phyloP scores from a whole-genome alignment of 2,329 filamentous ascomycete genomes.

The Xylaria digitata region DNA sequence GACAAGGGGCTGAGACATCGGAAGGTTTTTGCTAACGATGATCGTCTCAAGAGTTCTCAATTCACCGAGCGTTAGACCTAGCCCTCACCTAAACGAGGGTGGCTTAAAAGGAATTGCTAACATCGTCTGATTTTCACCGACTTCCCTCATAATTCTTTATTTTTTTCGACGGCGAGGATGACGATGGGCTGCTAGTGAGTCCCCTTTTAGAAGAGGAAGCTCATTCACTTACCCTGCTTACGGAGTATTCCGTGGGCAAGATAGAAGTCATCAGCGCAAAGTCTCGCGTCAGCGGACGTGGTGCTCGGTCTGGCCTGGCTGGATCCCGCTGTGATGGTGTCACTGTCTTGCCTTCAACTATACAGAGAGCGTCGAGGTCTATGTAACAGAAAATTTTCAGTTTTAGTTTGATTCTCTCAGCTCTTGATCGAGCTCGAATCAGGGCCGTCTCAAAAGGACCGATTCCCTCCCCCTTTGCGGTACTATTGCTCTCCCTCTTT shows the following conservation, averaged over 20 bases:
- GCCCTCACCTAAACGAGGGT: neutral
- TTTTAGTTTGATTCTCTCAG: neutral
- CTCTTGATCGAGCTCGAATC: neutral
- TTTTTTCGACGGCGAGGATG: neutral
- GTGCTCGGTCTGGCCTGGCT: constrained; percentile 11
- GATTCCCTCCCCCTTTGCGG: neutral
- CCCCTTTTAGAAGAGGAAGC: too few species aligned
- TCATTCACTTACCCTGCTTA: too few species aligned
- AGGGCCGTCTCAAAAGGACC: constrained; percentile 2
- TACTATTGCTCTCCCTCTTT: neutral
- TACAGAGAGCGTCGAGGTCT: constrained; percentile 15
- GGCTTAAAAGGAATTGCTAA: constrained; percentile 10
- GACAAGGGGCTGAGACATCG: constrained; percentile 42
- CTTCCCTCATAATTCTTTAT: neutral
- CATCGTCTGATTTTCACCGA: constrained; percentile 19
- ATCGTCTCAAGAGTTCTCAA: neutral
- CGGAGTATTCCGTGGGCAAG: neutral
- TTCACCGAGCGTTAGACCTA: neutral
- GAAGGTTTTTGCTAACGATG: constrained; percentile 30
- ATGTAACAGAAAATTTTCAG: neutral
- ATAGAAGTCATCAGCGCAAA: neutral
- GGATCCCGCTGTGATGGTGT: constrained; percentile 17
- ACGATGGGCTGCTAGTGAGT: neutral
- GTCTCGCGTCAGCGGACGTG: constrained; percentile 4
- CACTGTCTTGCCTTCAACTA: constrained; percentile 41